Evolutionary conservation across 2,329 filamentous ascomycete species (phyloP), one percentile per base, ranked within the genome.

Genomic region (Juglanconis oblonga): DNA sequence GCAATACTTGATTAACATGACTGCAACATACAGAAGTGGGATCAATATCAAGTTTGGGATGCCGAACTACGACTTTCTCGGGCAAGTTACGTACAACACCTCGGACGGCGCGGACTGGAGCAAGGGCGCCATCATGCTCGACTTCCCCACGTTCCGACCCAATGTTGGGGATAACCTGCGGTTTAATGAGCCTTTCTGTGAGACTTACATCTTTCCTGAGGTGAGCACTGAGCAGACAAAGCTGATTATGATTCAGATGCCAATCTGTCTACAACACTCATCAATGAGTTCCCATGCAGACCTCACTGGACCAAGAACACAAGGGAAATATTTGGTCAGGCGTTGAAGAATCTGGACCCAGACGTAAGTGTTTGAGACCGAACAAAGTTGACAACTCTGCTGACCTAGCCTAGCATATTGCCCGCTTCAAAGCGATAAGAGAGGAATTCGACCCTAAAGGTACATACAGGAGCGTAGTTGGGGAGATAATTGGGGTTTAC

Each of bases 241-340:
- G n/a, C 55, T 58, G 38, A 58, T 50, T 11, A 17, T 31, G 7
- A 3, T 4, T 32, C 31, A 77, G 72, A 82, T 63, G 74, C 73
- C 40, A 77, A 74, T 5, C 69, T 82, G 4, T 78, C 79, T 24
- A 75, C 76, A 53, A 75, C 73, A 0, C 72, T 82, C 17, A 71
- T 82, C 52, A 73, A 77, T 32, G 79, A 82, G 66, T 82, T 82
- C 62, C 78, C 79, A 0, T 79, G 77, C 65, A 73, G 80, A 5
- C 79, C 80, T 35, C 80, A 82, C 67, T 82, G 79, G 80, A 82
- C 80, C 10, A 82, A 82, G 71, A 82, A 81, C 64, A 81, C 78
- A 4, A 70, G 80, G 17, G 77, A 80, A 29, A 73, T 81, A 8
- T 77, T 81, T 55, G 66, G 71, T 53, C 73, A 75, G 50, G 69